These are phyloP conservation scores for Sphaerulina musiva DNA, from an alignment of 2,329 filamentous ascomycete species.

Conservation along the genomic window DNA sequence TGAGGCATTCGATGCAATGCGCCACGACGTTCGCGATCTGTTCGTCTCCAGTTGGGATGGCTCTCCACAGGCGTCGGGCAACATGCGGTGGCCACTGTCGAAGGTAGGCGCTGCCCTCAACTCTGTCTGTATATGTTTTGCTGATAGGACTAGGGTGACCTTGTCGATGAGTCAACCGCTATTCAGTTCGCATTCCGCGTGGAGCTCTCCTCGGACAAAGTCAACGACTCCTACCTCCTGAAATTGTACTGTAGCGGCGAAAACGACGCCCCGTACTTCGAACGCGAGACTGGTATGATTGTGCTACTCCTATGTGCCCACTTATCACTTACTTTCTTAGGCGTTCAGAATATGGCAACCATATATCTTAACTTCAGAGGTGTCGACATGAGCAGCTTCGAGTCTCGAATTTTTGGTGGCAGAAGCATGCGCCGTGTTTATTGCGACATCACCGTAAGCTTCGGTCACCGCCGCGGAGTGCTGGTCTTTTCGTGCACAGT, in stretches of 20 bases:
- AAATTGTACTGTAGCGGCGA: slow-evolving; percentile 3
- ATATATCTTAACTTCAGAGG: slow-evolving; percentile 3
- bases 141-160: slow-evolving; percentile 5
- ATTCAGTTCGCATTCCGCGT: too few relatives aligned
- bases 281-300: neutral
- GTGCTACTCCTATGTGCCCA: neutral
- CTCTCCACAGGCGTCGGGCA: neutral
- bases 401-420: too few relatives aligned
- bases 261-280: slow-evolving; percentile 7
- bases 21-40: neutral
- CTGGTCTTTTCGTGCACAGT: slow-evolving; percentile 4
- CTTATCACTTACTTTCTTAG: neutral
- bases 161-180: slow-evolving; percentile 12
- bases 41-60: slow-evolving; percentile 2
- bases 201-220: too few relatives aligned
- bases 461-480: slow-evolving; percentile 9
- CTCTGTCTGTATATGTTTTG: neutral
- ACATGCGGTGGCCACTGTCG: slow-evolving; percentile 8
- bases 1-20: slow-evolving; percentile 5
- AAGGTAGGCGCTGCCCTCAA: neutral
- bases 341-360: slow-evolving; percentile 4
- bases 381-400: slow-evolving; percentile 1
- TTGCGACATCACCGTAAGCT: neutral
- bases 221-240: neutral
- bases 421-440: neutral